Percentiles rank a stretch among this genome's conserved stretches.
These are phyloP conservation scores for Colletotrichum endophyticum DNA, from an alignment of 2,329 filamentous ascomycete genomes.

Conservation along the genomic window DNA sequence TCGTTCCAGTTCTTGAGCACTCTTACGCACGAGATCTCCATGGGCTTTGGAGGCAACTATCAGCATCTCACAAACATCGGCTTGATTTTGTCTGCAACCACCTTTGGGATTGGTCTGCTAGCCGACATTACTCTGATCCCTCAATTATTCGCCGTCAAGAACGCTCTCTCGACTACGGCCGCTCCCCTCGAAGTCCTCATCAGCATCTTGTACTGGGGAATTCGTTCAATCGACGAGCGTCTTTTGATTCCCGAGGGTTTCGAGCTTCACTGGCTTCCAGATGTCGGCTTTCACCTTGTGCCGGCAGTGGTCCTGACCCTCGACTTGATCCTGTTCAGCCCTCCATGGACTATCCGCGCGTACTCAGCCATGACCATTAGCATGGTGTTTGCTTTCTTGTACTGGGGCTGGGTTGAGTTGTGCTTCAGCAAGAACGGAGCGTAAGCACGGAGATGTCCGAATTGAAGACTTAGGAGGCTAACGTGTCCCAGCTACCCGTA, in stretches of 20 bases:
- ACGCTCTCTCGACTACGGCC: conserved; percentile 67
- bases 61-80: conserved; percentile 80
- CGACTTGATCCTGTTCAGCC: conserved; percentile 72
- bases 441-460: conserved; percentile 41
- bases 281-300: conserved; percentile 70
- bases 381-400: conserved; percentile 64
- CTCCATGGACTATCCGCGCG: conserved; percentile 71
- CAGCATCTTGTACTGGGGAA: conserved; percentile 74
- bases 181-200: conserved; percentile 76
- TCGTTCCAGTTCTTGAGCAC: conserved; percentile 56
- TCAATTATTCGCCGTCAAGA: conserved; percentile 70
- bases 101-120: conserved; percentile 65
- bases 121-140: conserved; percentile 67
- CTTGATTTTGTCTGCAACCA: conserved; percentile 63
- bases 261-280: conserved; percentile 58
- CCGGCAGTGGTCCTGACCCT: conserved; percentile 68
- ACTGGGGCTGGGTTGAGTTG: conserved; percentile 80
- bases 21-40: conserved; percentile 58
- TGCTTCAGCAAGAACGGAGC: conserved; percentile 72
- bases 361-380: conserved; percentile 65
- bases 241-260: conserved; percentile 61
- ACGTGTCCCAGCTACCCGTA: conserved; percentile 74
- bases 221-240: conserved; percentile 60
- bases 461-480: conserved; percentile 26
- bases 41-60: conserved; percentile 70